These are phyloP conservation scores for Suillus occidentalis DNA, from an alignment of 768 basidiomycete genomes.

Conservation along the genomic window DNA sequence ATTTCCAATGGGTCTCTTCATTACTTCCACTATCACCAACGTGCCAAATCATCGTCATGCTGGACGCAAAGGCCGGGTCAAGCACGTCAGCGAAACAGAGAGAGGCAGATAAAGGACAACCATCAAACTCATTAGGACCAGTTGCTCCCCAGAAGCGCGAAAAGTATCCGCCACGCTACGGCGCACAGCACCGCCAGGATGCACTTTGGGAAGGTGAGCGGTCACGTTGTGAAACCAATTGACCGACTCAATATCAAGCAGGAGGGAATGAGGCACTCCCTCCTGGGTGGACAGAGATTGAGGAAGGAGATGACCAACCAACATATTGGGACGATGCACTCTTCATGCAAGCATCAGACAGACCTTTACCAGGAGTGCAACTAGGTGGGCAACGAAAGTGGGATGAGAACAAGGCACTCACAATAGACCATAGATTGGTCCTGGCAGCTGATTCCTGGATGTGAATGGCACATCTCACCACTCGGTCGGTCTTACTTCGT, in stretches of 20 bases:
- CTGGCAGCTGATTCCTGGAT: not conserved
- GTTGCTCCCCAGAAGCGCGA: no score
- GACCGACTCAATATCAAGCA: not conserved
- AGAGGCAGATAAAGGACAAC: not conserved
- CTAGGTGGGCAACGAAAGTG: not conserved
- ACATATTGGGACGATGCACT: accelerated
- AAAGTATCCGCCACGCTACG: not conserved
- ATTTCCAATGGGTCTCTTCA: not conserved
- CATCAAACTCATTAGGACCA: not conserved
- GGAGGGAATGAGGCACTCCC: not conserved
- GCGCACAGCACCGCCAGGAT: conserved; percentile 1
- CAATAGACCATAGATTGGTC: not conserved
- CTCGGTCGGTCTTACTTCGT: not conserved
- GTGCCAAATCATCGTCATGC: not conserved
- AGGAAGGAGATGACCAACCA: not conserved
- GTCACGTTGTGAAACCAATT: no score
- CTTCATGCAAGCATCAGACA: not conserved
- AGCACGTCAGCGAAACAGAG: not conserved
- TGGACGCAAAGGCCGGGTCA: no score
- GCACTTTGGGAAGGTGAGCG: conserved; percentile 1
- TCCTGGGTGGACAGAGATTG: not conserved
- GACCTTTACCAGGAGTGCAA: not conserved
- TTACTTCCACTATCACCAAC: not conserved
- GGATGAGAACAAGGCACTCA: not conserved
- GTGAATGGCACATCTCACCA: not conserved